A percentile compares a stretch with the other conserved stretches of the same genome.
Conservation (phyloP, 2,329 filamentous ascomycete species). For the Mollisiaceae sp. region DNA sequence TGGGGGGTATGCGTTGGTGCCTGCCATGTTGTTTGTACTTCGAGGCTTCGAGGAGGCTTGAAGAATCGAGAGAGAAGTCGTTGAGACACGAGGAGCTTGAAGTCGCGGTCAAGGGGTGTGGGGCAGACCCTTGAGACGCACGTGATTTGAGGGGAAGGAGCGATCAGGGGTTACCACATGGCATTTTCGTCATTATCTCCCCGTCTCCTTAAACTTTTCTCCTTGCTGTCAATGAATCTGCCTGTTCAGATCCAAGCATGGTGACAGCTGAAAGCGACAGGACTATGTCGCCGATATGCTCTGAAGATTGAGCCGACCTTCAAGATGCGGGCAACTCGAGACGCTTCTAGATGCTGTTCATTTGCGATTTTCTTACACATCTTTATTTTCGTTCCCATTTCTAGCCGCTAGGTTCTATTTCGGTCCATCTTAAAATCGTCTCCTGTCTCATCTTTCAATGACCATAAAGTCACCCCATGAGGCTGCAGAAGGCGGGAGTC, state of each 20-base stretch:
- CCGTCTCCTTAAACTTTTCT: not conserved
- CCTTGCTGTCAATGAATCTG: not conserved
- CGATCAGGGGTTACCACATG: not conserved
- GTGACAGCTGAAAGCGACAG: not conserved
- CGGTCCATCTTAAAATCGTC: not conserved
- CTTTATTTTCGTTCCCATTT: not conserved
- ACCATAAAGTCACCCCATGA: not conserved
- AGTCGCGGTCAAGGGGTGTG: conserved; percentile 6
- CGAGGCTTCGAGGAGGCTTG: conserved; percentile 1
- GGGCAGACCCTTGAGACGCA: not conserved
- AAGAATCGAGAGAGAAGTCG: not conserved
- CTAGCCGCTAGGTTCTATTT: conserved; percentile 3
- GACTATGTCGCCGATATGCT: not conserved
- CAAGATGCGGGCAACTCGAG: not conserved
- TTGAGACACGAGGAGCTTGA: conserved; percentile 12
- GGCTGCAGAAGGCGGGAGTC: not conserved
- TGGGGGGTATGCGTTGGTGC: conserved; percentile 38
- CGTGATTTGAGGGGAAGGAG: conserved; percentile 1
- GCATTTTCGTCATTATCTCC: not conserved
- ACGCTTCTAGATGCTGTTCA: not conserved
- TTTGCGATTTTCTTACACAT: not conserved
- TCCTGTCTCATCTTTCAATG: not conserved
- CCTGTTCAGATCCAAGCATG: not conserved
- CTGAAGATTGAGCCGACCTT: not conserved
- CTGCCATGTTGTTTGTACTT: conserved; percentile 32